Conservation (phyloP, 345 rosid genomes). For the Arabidopsis arenosa region DNA sequence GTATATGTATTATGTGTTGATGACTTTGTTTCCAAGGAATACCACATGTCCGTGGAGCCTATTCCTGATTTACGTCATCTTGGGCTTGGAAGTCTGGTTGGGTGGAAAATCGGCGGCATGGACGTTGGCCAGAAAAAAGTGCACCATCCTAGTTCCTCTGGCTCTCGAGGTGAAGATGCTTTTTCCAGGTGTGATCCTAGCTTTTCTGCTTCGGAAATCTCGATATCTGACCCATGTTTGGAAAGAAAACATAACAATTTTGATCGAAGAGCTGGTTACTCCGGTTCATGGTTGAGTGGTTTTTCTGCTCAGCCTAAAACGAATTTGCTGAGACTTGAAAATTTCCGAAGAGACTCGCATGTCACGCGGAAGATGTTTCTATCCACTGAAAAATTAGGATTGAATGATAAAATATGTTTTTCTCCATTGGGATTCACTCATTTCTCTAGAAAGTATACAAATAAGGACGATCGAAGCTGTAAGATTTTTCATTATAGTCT, state of each 20-base stretch:
- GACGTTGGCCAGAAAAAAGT: slow-evolving; percentile 63
- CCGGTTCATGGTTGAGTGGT: slow-evolving; percentile 54
- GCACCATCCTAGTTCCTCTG: slow-evolving; percentile 36
- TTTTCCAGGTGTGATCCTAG: slow-evolving; percentile 41
- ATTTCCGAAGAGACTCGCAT: slow-evolving; percentile 47
- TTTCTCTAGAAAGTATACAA: slow-evolving; percentile 59
- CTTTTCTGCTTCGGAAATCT: slow-evolving; percentile 35
- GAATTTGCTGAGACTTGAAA: slow-evolving; percentile 42
- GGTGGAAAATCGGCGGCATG: slow-evolving; percentile 76
- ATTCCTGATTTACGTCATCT: slow-evolving; percentile 58
- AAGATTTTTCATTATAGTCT: slow-evolving; percentile 64
- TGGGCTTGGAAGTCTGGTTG: slow-evolving; percentile 69
- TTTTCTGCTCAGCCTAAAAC: slow-evolving; percentile 57
- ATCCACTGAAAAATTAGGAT: slow-evolving; percentile 58
- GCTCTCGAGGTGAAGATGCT: slow-evolving; percentile 35
- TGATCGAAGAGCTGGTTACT: slow-evolving; percentile 44
- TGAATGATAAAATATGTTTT: slow-evolving; percentile 71
- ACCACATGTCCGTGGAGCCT: slow-evolving; percentile 47
- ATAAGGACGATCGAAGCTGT: slow-evolving; percentile 42
- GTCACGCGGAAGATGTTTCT: slow-evolving; percentile 62
- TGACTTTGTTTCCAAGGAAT: slow-evolving; percentile 55
- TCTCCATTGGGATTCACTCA: slow-evolving; percentile 86
- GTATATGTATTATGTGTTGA: slow-evolving; percentile 62
- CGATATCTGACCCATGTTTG: slow-evolving; percentile 40
- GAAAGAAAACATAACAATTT: slow-evolving; percentile 41